Evolutionary conservation across 192 early-diverging fungal genomes (phyloP), one percentile per base, ranked within the genome.

Genomic region (Coemansia sp.): DNA sequence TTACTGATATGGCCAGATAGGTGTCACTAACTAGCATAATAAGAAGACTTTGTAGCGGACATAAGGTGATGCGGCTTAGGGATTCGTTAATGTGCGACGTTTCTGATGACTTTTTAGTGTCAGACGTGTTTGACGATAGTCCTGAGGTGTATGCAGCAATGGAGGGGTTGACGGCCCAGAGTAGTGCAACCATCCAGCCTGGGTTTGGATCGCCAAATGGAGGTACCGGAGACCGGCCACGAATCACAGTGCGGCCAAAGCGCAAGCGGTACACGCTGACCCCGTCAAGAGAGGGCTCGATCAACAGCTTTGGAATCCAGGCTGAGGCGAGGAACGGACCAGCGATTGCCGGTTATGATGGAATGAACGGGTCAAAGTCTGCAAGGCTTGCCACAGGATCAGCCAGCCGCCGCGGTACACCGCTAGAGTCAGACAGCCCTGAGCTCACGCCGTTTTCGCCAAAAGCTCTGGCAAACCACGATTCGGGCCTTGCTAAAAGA

Each of bases 61-160:
- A 63, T 25, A 59, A 69, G 26, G 65, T 79, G 8, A 23, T 60
- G 11, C 67, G 47, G 25, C 65, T 79, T 47, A 66, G 77, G 46
- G 77, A 79, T 44, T 79, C 77, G 46, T 23, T 58, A 10, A 59
- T 79, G 77, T 79, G 67, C 47, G 77, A 79, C 58, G 70, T 79
- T 19, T 54, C 64, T 1, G 77, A 79, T 61, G 65, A 79, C 14
- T 79, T 66, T 52, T 19, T 71, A 51, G 71, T 79, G 11, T 66
- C 77, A 0, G 77, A 79, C 5, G 71, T 74, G 8, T 79, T 79
- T 65, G 77, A 79, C 59, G 77, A 79, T 12, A 74, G 77, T 61
- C 71, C 68, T 2, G 44, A 57, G 4, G 70, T 79, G 10, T 79
- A 70, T 61, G 77, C 77, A 0, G 70, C 64, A 11, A 79, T 79